Conservation (phyloP, 2,329 filamentous ascomycete species). For the Allantophomopsis lycopodina region DNA sequence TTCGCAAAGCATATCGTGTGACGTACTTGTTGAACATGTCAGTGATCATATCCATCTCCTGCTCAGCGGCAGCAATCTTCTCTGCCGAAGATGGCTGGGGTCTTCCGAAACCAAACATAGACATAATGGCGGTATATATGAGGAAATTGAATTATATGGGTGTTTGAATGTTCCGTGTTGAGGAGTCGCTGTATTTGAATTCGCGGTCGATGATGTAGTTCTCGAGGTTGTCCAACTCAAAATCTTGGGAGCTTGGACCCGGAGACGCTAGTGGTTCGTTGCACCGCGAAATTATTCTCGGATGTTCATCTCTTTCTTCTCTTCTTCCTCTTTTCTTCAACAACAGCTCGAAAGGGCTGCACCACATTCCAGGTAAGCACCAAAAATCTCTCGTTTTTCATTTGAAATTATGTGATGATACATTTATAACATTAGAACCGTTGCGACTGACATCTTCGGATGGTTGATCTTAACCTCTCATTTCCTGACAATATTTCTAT, state of each 20-base stretch:
- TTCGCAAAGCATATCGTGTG: neutral
- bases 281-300: too few species aligned
- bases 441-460: slow-evolving; percentile 40
- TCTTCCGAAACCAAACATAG: slow-evolving; percentile 57
- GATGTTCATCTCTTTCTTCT: neutral
- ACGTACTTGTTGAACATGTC: slow-evolving; percentile 95
- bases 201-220: slow-evolving; percentile 1
- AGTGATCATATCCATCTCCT: slow-evolving; percentile 93
- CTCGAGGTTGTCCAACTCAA: slow-evolving; percentile 1
- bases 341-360: neutral
- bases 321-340: neutral
- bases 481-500: slow-evolving; percentile 25
- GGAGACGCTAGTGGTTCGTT: neutral
- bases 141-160: neutral
- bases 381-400: too few species aligned
- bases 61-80: slow-evolving; percentile 93
- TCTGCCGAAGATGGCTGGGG: slow-evolving; percentile 88
- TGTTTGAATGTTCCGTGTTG: neutral
- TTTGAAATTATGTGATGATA: slow-evolving; percentile 29
- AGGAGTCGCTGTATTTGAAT: neutral
- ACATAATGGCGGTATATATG: slow-evolving; percentile 35
- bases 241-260: neutral
- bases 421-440: slow-evolving; percentile 37
- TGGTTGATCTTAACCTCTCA: slow-evolving; percentile 39
- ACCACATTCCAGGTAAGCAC: too few species aligned